Percentiles rank a stretch among this genome's conserved stretches.
Conservation (phyloP, 805 yeast genomes). For the Saccharomyces jurei region DNA sequence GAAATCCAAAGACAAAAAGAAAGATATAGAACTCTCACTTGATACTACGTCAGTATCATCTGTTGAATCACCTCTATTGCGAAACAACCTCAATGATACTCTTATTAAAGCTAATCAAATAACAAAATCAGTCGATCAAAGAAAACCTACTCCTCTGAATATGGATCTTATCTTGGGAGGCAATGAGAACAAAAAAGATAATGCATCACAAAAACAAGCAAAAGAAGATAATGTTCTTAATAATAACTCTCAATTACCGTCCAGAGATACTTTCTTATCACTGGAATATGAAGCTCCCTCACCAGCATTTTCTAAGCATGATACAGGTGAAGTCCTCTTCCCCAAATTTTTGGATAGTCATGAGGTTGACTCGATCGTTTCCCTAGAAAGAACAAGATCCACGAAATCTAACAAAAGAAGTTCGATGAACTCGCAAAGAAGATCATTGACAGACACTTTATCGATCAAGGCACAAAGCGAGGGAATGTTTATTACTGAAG, state of each 20-base stretch:
- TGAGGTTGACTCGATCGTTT: slow-evolving; percentile 69
- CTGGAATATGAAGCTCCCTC: slow-evolving; percentile 1
- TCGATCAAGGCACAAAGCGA: slow-evolving; percentile 35
- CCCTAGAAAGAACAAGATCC: slow-evolving; percentile 61
- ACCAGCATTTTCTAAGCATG: slow-evolving; percentile 16
- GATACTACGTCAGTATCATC: neutral
- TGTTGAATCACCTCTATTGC: neutral
- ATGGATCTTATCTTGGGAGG: slow-evolving; percentile 4
- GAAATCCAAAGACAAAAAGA: neutral
- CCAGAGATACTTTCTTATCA: neutral
- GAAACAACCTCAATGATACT: neutral
- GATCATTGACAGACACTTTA: slow-evolving; percentile 28
- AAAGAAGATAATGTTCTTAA: neutral
- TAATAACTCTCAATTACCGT: neutral
- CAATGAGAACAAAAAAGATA: neutral
- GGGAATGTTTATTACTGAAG: slow-evolving; percentile 43
- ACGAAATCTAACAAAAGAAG: slow-evolving; percentile 37
- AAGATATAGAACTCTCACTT: neutral
- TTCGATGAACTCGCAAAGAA: slow-evolving; percentile 26
- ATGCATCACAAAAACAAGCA: neutral
- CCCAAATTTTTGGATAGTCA: slow-evolving; percentile 59
- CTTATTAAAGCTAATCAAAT: neutral
- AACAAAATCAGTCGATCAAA: slow-evolving; percentile 1
- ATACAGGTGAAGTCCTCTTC: slow-evolving; percentile 53
- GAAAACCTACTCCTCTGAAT: slow-evolving; percentile 26